Percentiles rank a stretch among this genome's conserved stretches.
phyloP scores from a whole-genome alignment of 2,329 filamentous ascomycete genomes.

The Microsporum audouinii region DNA sequence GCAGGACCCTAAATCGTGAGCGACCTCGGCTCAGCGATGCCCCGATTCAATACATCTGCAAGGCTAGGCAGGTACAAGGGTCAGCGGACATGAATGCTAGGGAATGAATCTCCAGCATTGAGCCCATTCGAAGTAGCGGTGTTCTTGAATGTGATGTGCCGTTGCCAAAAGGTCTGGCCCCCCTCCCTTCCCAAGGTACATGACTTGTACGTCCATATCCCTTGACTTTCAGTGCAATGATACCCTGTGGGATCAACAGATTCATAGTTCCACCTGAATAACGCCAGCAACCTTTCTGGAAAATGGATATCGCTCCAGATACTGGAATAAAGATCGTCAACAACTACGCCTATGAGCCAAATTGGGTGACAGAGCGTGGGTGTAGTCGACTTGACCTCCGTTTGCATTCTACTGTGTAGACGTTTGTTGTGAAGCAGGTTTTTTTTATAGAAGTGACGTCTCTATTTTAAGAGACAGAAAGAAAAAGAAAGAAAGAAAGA shows the following conservation, averaged over 20 bases:
- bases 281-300: constrained; percentile 1
- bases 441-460: background rate
- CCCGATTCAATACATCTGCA: background rate
- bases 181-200: background rate
- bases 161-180: constrained; percentile 4
- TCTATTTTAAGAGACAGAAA: background rate
- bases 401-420: background rate
- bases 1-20: background rate
- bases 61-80: background rate
- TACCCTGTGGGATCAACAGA: background rate
- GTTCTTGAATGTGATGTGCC: background rate
- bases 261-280: background rate
- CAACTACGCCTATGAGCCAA: background rate
- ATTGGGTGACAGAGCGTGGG: background rate
- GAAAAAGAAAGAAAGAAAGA: background rate
- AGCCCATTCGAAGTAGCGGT: background rate
- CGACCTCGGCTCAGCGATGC: background rate
- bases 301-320: background rate
- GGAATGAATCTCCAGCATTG: background rate
- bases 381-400: background rate
- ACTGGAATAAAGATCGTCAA: background rate
- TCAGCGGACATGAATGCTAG: background rate
- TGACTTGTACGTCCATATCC: background rate
- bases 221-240: background rate
- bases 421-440: background rate